phyloP scores from a whole-genome alignment of 176 grass and related monocot species.

The Aegilops longissima region DNA sequence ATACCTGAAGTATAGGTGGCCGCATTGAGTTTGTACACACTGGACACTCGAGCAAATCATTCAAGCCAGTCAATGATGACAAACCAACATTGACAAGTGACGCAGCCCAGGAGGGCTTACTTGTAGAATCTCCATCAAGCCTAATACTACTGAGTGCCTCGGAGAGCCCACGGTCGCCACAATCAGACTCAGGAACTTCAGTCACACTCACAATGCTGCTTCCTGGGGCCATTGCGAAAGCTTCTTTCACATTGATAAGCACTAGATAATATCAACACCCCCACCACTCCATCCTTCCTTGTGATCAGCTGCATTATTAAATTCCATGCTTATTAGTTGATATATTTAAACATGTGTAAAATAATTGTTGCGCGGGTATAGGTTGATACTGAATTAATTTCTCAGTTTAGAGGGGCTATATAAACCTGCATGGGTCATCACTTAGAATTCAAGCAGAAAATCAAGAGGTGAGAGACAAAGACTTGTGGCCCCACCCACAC shows the following conservation, averaged over 20 bases:
- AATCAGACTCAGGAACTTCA: conserved; percentile 41
- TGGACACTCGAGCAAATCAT: conserved; percentile 63
- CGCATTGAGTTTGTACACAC: conserved; percentile 69
- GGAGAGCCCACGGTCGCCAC: conserved; percentile 41
- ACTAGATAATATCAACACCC: conserved; percentile 3
- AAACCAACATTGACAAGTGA: conserved; percentile 42
- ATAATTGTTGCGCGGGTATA: neutral
- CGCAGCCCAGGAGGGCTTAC: conserved; percentile 46
- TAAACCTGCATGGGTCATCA: neutral
- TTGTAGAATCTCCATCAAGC: conserved; percentile 37
- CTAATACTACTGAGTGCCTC: conserved; percentile 31
- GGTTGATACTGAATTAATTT: neutral
- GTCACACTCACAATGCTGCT: conserved; percentile 48
- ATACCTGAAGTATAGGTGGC: conserved; percentile 68
- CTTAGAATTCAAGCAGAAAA: neutral
- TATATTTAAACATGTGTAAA: neutral
- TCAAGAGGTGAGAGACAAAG: neutral
- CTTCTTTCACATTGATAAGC: conserved; percentile 29
- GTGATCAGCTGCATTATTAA: conserved; percentile 29
- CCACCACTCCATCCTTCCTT: conserved; percentile 38
- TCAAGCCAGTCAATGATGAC: conserved; percentile 49
- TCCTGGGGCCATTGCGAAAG: conserved; percentile 45
- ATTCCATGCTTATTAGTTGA: conserved; percentile 19
- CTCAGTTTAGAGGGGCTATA: neutral
- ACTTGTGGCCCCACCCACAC: neutral